Conservation (phyloP, 169 alveolate genomes). For the Perkinsus olseni region DNA sequence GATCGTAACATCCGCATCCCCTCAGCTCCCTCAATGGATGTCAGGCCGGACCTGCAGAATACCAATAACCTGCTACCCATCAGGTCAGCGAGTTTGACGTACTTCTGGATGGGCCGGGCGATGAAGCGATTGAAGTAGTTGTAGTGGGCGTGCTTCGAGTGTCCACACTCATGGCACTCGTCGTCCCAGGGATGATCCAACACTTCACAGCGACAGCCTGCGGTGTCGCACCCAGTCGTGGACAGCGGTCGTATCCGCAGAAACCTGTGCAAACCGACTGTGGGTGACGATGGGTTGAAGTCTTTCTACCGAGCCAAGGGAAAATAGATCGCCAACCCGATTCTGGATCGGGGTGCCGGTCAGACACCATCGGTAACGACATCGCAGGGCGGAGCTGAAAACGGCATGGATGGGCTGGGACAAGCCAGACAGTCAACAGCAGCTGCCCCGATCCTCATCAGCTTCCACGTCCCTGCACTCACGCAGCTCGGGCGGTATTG, state of each 20-base stretch:
- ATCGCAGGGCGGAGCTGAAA: constrained; percentile 20
- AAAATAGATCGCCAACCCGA: constrained; percentile 86
- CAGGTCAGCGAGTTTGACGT: constrained; percentile 36
- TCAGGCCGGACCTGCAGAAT: not conserved
- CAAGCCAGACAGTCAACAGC: no score
- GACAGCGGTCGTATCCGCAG: not conserved
- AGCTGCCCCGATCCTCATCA: no score
- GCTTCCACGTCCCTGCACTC: not conserved
- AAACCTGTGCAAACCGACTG: not conserved
- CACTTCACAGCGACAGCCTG: constrained; percentile 44
- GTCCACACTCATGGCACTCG: constrained; percentile 60
- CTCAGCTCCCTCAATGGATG: constrained; percentile 41
- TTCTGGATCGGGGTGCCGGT: constrained; percentile 97
- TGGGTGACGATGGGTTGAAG: constrained; percentile 29
- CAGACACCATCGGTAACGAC: constrained; percentile 82
- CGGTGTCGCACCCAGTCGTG: constrained; percentile 36
- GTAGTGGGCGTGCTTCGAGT: constrained; percentile 59
- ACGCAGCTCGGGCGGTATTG: constrained; percentile 55
- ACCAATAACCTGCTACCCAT: not conserved
- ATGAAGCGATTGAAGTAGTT: constrained; percentile 64
- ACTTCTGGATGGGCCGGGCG: constrained; percentile 60
- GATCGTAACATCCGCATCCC: constrained; percentile 33
- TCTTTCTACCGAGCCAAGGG: constrained; percentile 68
- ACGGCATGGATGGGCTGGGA: not conserved
- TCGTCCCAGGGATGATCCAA: constrained; percentile 41